Evolutionary conservation across 305 asterid species (phyloP), one percentile per base, ranked within the genome.

Genomic region (Ilex paraguariensis): DNA sequence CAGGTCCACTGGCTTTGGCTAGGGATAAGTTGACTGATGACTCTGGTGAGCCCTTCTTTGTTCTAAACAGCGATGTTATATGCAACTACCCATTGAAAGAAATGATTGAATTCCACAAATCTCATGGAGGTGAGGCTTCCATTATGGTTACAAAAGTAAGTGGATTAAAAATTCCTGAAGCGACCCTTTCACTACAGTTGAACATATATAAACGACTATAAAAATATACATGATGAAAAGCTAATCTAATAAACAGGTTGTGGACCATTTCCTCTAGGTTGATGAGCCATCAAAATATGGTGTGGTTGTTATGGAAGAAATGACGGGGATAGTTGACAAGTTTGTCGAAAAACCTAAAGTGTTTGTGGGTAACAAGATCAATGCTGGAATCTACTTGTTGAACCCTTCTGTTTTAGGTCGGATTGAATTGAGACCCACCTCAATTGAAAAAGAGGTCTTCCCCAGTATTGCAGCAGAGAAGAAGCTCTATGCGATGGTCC

Each of bases 201-300:
- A 60, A 56, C 55, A 60, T 48, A 36, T 16, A 5, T 31, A 16
- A 14, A 31, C 28, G 30, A 16, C 28, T 50, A 9, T 50, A 13
- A 42, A 6, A 42, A 6, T 42, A 42, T 42, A 7, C 48, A 28
- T 48, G 11, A 11, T 28, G 39, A 36, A 42, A 13, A 39, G 31
- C 28, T 21, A 21, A 62, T 50, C 3, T 62, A 32, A 14, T 31
- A 11, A 42, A 14, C 57, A 50, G 46, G 56, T 31, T 62, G 10
- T 30, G 30, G 33, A 15, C 51, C 59, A 30, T 54, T 48, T 61
- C 32, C 32, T 56, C 39, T 60, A 72, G 77, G 77, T 66, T 55
- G 77, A 72, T 48, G 77, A 72, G 36, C 77, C 77, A 42, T 73
- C 77, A 53, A 73, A 73, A 59, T 73, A 73, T 59, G 77, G 77